Conservation (phyloP, 1,284 basidiomycete species). For the Boletellus deceptivus region DNA sequence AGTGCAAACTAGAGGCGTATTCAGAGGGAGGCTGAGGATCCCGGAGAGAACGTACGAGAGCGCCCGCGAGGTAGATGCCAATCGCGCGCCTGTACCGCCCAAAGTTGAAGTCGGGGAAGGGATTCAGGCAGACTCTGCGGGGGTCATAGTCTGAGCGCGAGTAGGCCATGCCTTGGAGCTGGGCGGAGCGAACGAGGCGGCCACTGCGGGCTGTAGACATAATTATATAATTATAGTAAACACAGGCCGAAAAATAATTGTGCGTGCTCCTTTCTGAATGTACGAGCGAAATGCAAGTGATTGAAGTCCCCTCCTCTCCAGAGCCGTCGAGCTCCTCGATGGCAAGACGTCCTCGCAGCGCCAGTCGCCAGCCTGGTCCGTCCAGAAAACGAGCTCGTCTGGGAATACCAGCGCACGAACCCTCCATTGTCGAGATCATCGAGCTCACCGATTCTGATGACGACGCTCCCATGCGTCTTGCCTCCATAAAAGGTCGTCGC, state of each 20-base stretch:
- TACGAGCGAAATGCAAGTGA: slow-evolving; percentile 17
- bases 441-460: slow-evolving; percentile 31
- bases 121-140: slow-evolving; percentile 77
- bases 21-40: background rate
- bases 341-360: slow-evolving; percentile 16
- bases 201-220: slow-evolving; percentile 7
- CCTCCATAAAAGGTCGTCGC: background rate
- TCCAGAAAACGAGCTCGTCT: slow-evolving; percentile 17
- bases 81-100: slow-evolving; percentile 74
- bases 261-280: background rate
- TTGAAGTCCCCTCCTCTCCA: slow-evolving; percentile 30
- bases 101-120: slow-evolving; percentile 62
- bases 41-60: slow-evolving; percentile 62
- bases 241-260: background rate
- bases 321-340: slow-evolving; percentile 14
- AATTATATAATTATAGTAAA: slow-evolving; percentile 27
- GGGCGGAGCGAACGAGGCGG: too few relatives aligned
- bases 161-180: background rate
- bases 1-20: slow-evolving; percentile 70
- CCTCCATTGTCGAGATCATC: slow-evolving; percentile 22
- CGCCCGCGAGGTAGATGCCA: slow-evolving; percentile 91
- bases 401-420: slow-evolving; percentile 1
- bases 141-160: slow-evolving; percentile 79
- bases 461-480: slow-evolving; percentile 6
- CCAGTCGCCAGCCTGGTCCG: slow-evolving; percentile 19